phyloP scores from a whole-genome alignment of 2,329 filamentous ascomycete genomes.

The Massarina eburnea region DNA sequence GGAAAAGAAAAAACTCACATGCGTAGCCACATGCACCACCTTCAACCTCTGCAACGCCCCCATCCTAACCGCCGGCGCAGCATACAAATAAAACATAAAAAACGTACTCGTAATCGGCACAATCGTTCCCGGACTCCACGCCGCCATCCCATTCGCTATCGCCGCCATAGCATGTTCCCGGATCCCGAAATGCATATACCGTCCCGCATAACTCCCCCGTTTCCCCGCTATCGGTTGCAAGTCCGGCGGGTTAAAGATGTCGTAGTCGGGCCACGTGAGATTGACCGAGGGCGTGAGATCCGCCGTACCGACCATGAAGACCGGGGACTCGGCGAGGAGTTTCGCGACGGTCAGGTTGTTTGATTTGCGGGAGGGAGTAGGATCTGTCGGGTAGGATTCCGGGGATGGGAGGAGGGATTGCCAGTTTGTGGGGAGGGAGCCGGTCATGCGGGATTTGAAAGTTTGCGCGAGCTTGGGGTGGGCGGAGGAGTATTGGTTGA shows the following conservation, averaged over 20 bases:
- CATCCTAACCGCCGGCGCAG: slow-evolving; percentile 62
- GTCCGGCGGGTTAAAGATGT: slow-evolving; percentile 51
- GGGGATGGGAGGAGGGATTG: slow-evolving; percentile 54
- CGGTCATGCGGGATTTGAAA: slow-evolving; percentile 51
- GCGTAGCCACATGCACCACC: no score
- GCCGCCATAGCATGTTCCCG: slow-evolving; percentile 43
- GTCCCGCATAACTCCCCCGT: slow-evolving; percentile 57
- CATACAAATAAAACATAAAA: slow-evolving; percentile 66
- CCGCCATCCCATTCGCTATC: slow-evolving; percentile 58
- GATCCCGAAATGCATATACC: slow-evolving; percentile 51
- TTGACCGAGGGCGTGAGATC: slow-evolving; percentile 58
- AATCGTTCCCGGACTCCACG: slow-evolving; percentile 48
- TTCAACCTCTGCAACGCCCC: slow-evolving; percentile 58
- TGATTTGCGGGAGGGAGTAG: slow-evolving; percentile 55
- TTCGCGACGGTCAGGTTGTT: slow-evolving; percentile 56
- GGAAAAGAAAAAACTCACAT: no score
- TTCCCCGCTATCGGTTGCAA: slow-evolving; percentile 48
- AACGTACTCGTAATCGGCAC: slow-evolving; percentile 57
- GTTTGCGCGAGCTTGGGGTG: slow-evolving; percentile 55
- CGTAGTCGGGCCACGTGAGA: slow-evolving; percentile 57
- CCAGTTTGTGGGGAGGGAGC: slow-evolving; percentile 54
- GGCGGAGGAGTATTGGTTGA: slow-evolving; percentile 47
- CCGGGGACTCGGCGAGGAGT: slow-evolving; percentile 73
- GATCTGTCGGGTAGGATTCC: slow-evolving; percentile 49
- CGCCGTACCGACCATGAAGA: slow-evolving; percentile 79